Percentiles rank a stretch among this genome's conserved stretches.
These are phyloP conservation scores for Prunus mongolica DNA, from an alignment of 306 rosid species.

Conservation along the genomic window DNA sequence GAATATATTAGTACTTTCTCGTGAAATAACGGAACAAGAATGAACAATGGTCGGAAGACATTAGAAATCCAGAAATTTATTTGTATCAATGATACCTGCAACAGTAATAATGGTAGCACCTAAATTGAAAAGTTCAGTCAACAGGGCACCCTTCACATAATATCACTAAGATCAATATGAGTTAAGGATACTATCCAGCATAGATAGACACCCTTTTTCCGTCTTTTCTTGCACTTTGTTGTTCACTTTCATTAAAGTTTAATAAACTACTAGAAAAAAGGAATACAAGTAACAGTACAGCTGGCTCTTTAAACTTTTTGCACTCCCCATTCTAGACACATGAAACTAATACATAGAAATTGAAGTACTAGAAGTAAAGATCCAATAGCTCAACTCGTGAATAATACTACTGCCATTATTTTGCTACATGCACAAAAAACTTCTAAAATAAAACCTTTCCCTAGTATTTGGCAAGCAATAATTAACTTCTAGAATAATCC, in stretches of 20 bases:
- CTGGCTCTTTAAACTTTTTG: not conserved
- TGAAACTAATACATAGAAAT: not conserved
- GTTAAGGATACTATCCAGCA: not conserved
- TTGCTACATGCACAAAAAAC: not conserved
- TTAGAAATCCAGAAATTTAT: not conserved
- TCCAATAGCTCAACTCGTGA: not conserved
- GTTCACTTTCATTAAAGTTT: not conserved
- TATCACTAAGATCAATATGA: not conserved
- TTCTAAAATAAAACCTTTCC: not conserved
- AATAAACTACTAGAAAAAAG: not conserved
- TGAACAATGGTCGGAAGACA: not conserved
- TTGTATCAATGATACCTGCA: not conserved
- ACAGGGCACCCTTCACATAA: not conserved
- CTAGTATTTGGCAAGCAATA: not conserved
- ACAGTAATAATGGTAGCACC: not conserved
- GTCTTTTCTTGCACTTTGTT: not conserved
- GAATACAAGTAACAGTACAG: not conserved
- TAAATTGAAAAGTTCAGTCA: not conserved
- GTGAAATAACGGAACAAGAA: not conserved
- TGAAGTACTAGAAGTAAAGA: not conserved
- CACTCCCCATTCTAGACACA: not conserved
- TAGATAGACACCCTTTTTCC: not conserved
- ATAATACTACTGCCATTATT: not conserved
- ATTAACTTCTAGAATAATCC: not conserved
- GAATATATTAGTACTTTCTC: constrained; percentile 12